A percentile compares a stretch with the other conserved stretches of the same genome.
These are phyloP conservation scores for Nicotiana otophora DNA, from an alignment of 257 asterid genomes.

Conservation along the genomic window DNA sequence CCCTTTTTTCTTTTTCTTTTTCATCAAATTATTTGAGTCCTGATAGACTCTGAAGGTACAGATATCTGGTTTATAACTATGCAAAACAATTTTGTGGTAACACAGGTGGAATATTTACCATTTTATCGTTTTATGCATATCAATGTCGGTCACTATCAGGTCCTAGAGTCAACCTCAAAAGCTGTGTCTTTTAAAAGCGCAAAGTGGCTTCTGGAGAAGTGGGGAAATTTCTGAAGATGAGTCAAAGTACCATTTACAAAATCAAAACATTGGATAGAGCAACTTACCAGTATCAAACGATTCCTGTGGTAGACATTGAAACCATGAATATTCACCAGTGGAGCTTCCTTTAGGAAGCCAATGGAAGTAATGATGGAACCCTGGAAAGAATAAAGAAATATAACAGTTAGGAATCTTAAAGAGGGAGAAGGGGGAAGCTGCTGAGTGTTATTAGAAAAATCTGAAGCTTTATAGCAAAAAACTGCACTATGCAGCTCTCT, in stretches of 20 bases:
- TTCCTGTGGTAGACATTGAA: constrained; percentile 96
- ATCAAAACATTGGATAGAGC: constrained; percentile 11
- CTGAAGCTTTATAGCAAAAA: not conserved
- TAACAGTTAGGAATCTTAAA: not conserved
- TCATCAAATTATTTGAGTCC: not conserved
- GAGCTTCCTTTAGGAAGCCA: constrained; percentile 94
- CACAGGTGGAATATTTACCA: not conserved
- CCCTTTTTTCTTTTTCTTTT: not conserved
- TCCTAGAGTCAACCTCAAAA: not conserved
- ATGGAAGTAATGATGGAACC: constrained; percentile 62
- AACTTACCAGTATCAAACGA: constrained; percentile 77
- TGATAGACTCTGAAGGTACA: not conserved
- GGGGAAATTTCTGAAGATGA: not conserved
- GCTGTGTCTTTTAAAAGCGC: not conserved
- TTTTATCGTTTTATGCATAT: not conserved
- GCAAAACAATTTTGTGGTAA: not conserved
- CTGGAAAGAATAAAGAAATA: constrained; percentile 39
- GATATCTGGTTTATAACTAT: not conserved
- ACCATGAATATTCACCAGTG: constrained; percentile 74
- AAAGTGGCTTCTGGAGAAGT: not conserved
- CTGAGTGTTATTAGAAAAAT: not conserved
- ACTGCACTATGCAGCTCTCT: not conserved
- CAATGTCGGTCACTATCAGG: not conserved
- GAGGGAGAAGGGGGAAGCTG: not conserved
- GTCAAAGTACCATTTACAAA: not conserved